phyloP scores from a whole-genome alignment of 495 filamentous ascomycete species.

The Achaetomiella virescens region DNA sequence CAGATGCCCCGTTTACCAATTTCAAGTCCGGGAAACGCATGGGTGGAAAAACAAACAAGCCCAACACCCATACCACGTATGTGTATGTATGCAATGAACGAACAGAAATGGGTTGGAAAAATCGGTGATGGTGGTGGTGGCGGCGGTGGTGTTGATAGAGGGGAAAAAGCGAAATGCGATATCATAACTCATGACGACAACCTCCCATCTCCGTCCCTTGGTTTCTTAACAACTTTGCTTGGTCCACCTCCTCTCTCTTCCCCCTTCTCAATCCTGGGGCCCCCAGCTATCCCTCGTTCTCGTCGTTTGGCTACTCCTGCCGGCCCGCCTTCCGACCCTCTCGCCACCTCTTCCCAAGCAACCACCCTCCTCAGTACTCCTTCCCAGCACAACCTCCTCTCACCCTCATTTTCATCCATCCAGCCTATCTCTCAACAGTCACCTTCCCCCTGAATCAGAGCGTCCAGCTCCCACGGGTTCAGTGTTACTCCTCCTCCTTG shows the following conservation, averaged over 20 bases:
- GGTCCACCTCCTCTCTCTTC: not conserved
- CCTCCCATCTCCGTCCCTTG: not conserved
- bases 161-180: constrained; percentile 2
- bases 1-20: not conserved
- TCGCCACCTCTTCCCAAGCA: not conserved
- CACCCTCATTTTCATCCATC: no score
- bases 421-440: constrained; percentile 1
- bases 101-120: not conserved
- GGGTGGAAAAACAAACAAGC: not conserved
- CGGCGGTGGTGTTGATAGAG: no score
- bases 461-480: constrained; percentile 64
- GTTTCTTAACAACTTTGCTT: not conserved
- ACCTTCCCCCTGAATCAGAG: constrained; percentile 25
- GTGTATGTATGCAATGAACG: constrained; percentile 2
- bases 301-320: no score
- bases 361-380: not conserved
- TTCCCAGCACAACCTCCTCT: not conserved
- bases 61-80: not conserved
- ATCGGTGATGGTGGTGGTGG: not conserved
- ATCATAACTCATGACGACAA: constrained; percentile 3
- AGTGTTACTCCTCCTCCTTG: constrained; percentile 63
- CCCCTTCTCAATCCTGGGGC: not conserved
- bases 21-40: not conserved
- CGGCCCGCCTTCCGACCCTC: no score
- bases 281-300: not conserved